Evolutionary conservation across 2,329 filamentous ascomycete species (phyloP).

Genomic region (Aspergillus sp.): DNA sequence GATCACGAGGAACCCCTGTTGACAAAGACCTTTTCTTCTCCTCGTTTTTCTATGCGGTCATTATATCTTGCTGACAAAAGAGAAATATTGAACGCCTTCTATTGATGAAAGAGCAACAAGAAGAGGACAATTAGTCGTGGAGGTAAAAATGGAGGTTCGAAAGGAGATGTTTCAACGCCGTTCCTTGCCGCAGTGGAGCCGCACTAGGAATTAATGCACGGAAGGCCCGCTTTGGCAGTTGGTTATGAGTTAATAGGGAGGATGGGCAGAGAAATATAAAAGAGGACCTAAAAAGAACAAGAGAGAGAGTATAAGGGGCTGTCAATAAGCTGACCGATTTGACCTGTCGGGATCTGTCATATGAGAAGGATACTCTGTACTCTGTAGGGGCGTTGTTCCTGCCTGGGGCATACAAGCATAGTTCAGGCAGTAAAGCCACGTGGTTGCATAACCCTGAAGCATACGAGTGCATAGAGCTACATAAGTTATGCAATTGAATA

Average conservation of each 20-base stretch:
- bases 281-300: no score
- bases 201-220: slow-evolving; percentile 16
- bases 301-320: background rate
- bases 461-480: background rate
- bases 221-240: slow-evolving; percentile 18
- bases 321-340: no score
- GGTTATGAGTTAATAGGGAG: slow-evolving; percentile 4
- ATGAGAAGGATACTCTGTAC: no score
- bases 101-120: background rate
- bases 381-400: background rate
- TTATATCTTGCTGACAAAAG: slow-evolving; percentile 3
- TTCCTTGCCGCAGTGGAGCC: slow-evolving; percentile 24
- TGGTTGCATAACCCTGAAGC: background rate
- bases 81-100: background rate
- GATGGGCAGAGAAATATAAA: slow-evolving; percentile 8
- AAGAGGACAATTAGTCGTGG: background rate
- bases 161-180: slow-evolving; percentile 15
- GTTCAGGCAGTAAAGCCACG: background rate
- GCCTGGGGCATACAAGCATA: background rate
- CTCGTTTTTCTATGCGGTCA: slow-evolving; percentile 4
- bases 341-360: no score
- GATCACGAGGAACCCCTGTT: slow-evolving; percentile 7
- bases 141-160: slow-evolving; percentile 5
- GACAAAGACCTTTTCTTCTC: background rate
- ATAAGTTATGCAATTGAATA: background rate